Percentiles rank a stretch among this genome's conserved stretches.
phyloP scores from a whole-genome alignment of 768 basidiomycete genomes.

The Clitopilus passeckerianus region DNA sequence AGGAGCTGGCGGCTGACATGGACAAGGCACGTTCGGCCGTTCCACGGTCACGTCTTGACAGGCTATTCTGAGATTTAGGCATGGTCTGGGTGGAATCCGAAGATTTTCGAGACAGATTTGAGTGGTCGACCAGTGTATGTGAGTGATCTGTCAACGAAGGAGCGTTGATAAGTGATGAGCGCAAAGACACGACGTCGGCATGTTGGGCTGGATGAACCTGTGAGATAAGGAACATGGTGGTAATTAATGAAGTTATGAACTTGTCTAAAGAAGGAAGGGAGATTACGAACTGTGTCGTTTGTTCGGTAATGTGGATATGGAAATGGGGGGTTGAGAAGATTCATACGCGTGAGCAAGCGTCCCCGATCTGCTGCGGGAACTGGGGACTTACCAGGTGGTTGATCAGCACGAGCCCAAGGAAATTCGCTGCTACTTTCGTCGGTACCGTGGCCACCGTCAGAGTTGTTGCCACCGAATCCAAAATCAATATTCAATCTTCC shows the following conservation, averaged over 20 bases:
- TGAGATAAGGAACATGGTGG: constrained; percentile 6
- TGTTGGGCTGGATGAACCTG: constrained; percentile 44
- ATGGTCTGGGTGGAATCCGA: constrained; percentile 66
- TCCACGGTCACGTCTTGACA: constrained; percentile 53
- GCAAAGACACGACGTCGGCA: constrained; percentile 48
- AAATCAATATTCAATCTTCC: constrained; percentile 60
- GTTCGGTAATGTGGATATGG: constrained; percentile 24
- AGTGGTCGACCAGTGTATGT: constrained; percentile 16
- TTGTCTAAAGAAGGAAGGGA: background rate
- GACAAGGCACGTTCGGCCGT: constrained; percentile 73
- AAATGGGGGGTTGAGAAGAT: constrained; percentile 10
- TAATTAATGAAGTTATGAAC: background rate
- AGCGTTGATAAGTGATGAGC: constrained; percentile 35
- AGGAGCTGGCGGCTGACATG: constrained; percentile 56
- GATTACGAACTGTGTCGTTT: constrained; percentile 11
- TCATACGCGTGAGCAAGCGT: constrained; percentile 4
- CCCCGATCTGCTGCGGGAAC: background rate
- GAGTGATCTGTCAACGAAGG: constrained; percentile 34
- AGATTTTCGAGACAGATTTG: constrained; percentile 46
- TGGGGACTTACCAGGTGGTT: constrained; percentile 13
- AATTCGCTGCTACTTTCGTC: constrained; percentile 53
- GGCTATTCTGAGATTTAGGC: constrained; percentile 34
- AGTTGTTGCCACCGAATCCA: constrained; percentile 24
- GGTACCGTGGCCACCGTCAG: constrained; percentile 28
- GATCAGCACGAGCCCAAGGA: constrained; percentile 48